Percentiles rank a stretch among this genome's conserved stretches.
Conservation (phyloP, 257 asterid species). For the Solanum phureja region DNA sequence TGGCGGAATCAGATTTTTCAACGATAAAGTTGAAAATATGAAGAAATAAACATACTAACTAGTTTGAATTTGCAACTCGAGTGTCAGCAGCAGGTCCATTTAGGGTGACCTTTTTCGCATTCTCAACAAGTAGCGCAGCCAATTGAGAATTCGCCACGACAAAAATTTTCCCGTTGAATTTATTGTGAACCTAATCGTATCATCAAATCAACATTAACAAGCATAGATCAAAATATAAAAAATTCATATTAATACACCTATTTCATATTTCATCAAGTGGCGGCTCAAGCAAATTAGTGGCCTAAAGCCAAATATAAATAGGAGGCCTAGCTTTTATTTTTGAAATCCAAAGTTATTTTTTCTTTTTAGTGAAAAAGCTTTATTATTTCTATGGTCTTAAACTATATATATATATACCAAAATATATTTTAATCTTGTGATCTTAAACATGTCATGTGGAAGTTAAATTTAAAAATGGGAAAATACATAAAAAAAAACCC, state of each 20-base stretch:
- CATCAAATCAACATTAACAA: slow-evolving; percentile 1
- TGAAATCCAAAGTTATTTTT: too few species aligned
- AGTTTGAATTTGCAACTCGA: slow-evolving; percentile 27
- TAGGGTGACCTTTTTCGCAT: slow-evolving; percentile 41
- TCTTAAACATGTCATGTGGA: too few species aligned
- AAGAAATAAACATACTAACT: background rate
- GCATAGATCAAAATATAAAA: background rate
- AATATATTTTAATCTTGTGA: too few species aligned
- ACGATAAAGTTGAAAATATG: too few species aligned
- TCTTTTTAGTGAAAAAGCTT: too few species aligned
- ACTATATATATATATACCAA: too few species aligned
- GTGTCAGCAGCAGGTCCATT: slow-evolving; percentile 38
- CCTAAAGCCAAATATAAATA: too few species aligned
- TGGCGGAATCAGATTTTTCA: rapidly evolving
- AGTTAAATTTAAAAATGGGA: too few species aligned
- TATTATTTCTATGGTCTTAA: too few species aligned
- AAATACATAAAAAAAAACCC: too few species aligned
- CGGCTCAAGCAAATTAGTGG: too few species aligned
- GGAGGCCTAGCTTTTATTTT: too few species aligned
- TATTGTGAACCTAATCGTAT: slow-evolving; percentile 50
- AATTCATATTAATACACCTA: background rate
- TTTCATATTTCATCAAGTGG: background rate
- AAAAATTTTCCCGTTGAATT: slow-evolving; percentile 59
- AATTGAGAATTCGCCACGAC: slow-evolving; percentile 81
- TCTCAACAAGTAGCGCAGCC: slow-evolving; percentile 77